Evolutionary conservation across 2,329 filamentous ascomycete genomes (phyloP), one percentile per base, ranked within the genome.

Genomic region (Ophiostoma angusticollis): DNA sequence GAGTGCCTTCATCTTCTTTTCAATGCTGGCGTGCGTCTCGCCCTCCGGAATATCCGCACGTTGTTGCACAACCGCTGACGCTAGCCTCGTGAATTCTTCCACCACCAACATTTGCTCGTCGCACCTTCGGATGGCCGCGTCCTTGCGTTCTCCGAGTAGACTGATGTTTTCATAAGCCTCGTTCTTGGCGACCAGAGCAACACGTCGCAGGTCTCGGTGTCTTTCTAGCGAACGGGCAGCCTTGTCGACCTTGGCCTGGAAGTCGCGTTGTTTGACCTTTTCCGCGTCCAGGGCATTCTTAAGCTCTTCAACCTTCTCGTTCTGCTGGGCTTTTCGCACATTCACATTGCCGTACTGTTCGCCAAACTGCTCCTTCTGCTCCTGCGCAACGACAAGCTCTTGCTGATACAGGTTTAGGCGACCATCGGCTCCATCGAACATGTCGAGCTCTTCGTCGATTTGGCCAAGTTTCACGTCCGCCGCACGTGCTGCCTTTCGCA

Each of bases 361-460:
- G 53, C 76, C 69, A 19, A 70, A 62, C 34, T 68, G 63, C 1
- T 67, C 59, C 17, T 61, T 52, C 29, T 62, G 52, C 11, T 59
- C 57, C 45, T 67, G 56, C 3, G 56, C 55, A 7, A 77, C 72
- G 40, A 64, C 58, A 1, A 93, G 65, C 34, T 74, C 63, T 13
- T 63, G 57, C 39, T 70, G 70, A 2, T 85, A 61, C 11, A 61
- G 61, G 32, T 76, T 69, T 1, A 89, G 61, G 37, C 69, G 68
- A 35, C 73, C 78, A 52, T 85, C 84, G 39, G 76, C 73, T 3
- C 80, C 78, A 43, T 82, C 71, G 33, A 74, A 72, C 19, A 62
- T 67, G 45, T 84, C 77, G 28, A 93, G 65, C 31, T 75, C 72
- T 39, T 74, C 71, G 23, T 72, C 51, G 33, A 70, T 50, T 43